These are phyloP conservation scores for Ophiostoma sp. DNA, from an alignment of 2,329 filamentous ascomycete genomes.

Conservation along the genomic window DNA sequence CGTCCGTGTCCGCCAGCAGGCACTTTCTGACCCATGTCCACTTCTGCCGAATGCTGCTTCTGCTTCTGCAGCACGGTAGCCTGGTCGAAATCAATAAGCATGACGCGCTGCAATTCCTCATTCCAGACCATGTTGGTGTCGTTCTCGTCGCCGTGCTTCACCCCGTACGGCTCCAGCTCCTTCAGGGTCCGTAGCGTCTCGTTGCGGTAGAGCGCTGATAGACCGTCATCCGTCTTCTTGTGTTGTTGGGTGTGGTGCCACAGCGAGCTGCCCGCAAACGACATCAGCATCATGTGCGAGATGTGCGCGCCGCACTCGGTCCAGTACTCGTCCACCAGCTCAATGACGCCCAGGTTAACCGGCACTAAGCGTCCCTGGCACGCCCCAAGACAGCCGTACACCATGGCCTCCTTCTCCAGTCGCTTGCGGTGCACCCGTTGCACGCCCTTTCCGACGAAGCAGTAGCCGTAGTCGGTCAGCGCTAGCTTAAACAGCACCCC, in stretches of 20 bases:
- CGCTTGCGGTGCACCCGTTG: not conserved
- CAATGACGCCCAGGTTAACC: not conserved
- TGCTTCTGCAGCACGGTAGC: too few species aligned
- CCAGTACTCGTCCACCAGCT: not conserved
- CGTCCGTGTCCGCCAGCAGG: too few species aligned
- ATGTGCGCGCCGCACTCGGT: slow-evolving; percentile 6
- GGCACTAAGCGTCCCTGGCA: not conserved
- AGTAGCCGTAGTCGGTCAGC: not conserved
- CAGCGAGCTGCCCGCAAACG: not conserved
- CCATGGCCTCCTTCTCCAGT: not conserved
- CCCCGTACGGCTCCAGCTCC: not conserved
- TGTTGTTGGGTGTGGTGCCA: not conserved
- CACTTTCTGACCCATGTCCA: too few species aligned
- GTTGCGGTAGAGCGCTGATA: not conserved
- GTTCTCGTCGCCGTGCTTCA: not conserved
- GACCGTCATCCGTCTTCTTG: too few species aligned
- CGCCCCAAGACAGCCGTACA: not conserved
- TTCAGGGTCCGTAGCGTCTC: not conserved
- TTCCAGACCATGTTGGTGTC: not conserved
- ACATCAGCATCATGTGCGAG: slow-evolving; percentile 1
- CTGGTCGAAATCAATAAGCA: not conserved
- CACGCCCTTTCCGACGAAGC: not conserved
- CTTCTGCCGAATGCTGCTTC: too few species aligned
- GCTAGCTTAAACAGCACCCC: not conserved
- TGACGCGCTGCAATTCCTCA: not conserved